Evolutionary conservation across 106 monocot species (phyloP).

Genomic region (Platanthera zijinensis): DNA sequence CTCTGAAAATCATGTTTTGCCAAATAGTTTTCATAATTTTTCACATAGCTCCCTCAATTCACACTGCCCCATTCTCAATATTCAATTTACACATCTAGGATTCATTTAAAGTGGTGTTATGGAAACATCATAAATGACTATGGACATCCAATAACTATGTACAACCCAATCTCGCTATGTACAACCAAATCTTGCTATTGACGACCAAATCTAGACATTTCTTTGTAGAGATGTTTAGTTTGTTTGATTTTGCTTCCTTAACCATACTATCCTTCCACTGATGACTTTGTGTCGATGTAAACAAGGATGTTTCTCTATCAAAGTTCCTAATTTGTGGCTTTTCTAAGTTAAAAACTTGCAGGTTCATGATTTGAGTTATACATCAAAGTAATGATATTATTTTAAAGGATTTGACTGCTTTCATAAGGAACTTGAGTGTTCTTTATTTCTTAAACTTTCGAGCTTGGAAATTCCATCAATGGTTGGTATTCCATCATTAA

Average conservation of each 20-base stretch:
- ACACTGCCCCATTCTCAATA: no score
- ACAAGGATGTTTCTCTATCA: background rate
- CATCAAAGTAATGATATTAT: background rate
- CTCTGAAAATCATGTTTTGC: no score
- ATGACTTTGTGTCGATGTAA: background rate
- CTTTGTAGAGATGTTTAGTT: background rate
- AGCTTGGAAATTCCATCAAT: constrained; percentile 4
- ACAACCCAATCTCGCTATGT: no score
- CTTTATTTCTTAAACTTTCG: background rate
- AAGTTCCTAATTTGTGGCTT: background rate
- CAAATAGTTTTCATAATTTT: no score
- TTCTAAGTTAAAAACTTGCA: background rate
- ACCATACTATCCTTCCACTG: background rate
- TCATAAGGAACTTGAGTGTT: background rate
- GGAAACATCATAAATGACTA: no score
- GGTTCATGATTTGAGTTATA: no score
- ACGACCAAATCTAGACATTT: background rate
- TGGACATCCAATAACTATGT: no score
- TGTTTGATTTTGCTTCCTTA: no score
- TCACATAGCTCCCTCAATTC: no score
- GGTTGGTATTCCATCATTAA: background rate
- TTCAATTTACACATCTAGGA: no score
- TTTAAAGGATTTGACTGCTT: background rate
- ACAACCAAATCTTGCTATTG: no score
- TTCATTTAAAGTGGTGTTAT: no score